Conservation (phyloP, 2,329 filamentous ascomycete genomes). For the Pseudogymnoascus sp. region DNA sequence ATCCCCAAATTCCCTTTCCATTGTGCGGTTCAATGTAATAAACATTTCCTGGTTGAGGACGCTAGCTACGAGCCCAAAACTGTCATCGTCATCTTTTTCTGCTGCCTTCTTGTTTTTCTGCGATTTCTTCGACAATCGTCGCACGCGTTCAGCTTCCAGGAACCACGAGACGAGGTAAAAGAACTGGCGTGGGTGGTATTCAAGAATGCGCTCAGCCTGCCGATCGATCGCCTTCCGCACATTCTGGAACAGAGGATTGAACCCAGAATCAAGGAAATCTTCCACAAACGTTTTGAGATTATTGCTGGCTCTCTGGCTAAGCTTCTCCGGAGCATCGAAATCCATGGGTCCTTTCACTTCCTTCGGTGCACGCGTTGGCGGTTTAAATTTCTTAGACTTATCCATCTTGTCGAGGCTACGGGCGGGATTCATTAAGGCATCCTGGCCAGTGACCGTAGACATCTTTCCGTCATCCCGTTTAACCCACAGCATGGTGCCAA, state of each 20-base stretch:
- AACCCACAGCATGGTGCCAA: conserved; percentile 96
- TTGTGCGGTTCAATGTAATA: conserved; percentile 73
- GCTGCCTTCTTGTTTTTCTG: conserved; percentile 39
- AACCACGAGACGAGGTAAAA: conserved; percentile 95
- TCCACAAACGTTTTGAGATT: conserved; percentile 77
- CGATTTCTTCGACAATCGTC: conserved; percentile 53
- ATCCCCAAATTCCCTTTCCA: conserved; percentile 69
- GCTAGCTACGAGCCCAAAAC: conserved; percentile 77
- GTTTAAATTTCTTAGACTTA: conserved; percentile 80
- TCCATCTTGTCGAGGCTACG: conserved; percentile 83
- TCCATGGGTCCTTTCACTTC: conserved; percentile 61
- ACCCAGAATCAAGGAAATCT: conserved; percentile 89
- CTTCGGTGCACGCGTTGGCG: conserved; percentile 56
- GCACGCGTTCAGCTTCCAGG: conserved; percentile 70
- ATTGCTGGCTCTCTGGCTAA: conserved; percentile 66
- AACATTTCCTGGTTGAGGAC: conserved; percentile 95
- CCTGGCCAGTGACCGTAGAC: conserved; percentile 80
- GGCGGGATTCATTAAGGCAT: conserved; percentile 65
- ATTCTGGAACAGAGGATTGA: conserved; percentile 84
- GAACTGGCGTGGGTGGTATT: conserved; percentile 73
- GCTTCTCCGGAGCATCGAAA: conserved; percentile 62
- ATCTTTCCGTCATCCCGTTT: conserved; percentile 73
- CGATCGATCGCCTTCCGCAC: conserved; percentile 84
- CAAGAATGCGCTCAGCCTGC: conserved; percentile 72
- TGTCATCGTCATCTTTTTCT: conserved; percentile 51